Base-by-base conservation (phyloP, 2,329 filamentous ascomycete genomes). In the Phaeomoniella chlamydospora region DNA sequence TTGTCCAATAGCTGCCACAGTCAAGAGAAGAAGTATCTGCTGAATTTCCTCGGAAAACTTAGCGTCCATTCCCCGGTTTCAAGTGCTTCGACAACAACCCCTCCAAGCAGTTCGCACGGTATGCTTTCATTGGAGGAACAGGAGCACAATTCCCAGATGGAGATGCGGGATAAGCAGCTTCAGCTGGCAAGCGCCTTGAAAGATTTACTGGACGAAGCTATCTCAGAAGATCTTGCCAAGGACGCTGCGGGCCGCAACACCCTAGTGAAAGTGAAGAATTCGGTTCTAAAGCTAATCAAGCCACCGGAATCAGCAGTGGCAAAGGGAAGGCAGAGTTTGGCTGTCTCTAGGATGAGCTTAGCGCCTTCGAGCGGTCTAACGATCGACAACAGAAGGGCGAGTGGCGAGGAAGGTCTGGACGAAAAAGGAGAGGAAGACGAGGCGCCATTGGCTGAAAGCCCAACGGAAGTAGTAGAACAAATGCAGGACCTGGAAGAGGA, bases 1-100 rank as follows among this genome's bases (percentile, higher is more conserved):
- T 66, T 78, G 15, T 72, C 72, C 11, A 55, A 52, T 38, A 55
- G 54, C 9, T 56, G 55, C 39, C 51, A 52, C 4, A 53, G 82
- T 53, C 86, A 94, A 44, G 87, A 94, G 57, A 84, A 82, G 61
- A 94, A 92, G 54, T 70, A 79, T 1, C 62, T 90, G 6, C 75
- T 83, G 17, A 71, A 77, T 0, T 72, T 94, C 33, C 69, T 96
- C 12, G 15, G 76, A 44, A 96, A 94, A 57, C 65, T 94, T 2
- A 76, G 87, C 51, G 69, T 96, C 33, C 77, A 79, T 1, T 70
- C 83, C 0, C 65, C 78, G 2, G 76, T 41, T 61, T 72, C 43
- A 62, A 68, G 29, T 50, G 74, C 22, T 76, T 78, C 53, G 62
- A 67, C 18, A 64, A 72, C 33, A 61, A 61, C 65, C 33, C 9